A percentile compares a stretch with the other conserved stretches of the same genome.
These are phyloP conservation scores for Dendrocalamus sinicus DNA, from an alignment of 176 grass and related monocot species.

Conservation along the genomic window DNA sequence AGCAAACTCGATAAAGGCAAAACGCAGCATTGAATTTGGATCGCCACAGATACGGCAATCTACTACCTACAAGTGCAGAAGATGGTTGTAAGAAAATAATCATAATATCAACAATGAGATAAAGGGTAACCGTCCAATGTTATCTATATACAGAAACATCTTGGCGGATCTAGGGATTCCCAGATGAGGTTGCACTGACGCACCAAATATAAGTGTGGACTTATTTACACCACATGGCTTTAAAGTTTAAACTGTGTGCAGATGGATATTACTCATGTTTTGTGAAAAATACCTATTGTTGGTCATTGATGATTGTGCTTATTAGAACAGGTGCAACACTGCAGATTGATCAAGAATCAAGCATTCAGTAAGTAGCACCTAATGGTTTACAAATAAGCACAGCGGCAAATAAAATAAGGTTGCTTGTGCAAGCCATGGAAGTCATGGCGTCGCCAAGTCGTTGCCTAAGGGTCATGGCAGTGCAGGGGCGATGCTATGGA, in stretches of 20 bases:
- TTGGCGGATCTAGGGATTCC: not conserved
- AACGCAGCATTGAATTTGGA: slow-evolving; percentile 88
- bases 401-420: not conserved
- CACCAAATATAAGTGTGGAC: not conserved
- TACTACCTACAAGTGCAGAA: slow-evolving; percentile 67
- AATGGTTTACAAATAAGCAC: not conserved
- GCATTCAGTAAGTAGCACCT: not conserved
- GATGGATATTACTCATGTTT: slow-evolving; percentile 4
- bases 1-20: slow-evolving; percentile 98
- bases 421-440: not conserved
- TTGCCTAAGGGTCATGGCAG: too few species aligned
- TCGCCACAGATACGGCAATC: slow-evolving; percentile 97
- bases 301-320: slow-evolving; percentile 2
- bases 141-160: not conserved
- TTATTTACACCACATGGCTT: slow-evolving; percentile 22
- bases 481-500: too few species aligned
- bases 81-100: slow-evolving; percentile 33
- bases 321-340: not conserved
- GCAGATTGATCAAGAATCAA: not conserved
- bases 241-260: slow-evolving; percentile 29
- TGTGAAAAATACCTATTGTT: not conserved
- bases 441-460: too few species aligned
- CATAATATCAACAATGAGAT: not conserved
- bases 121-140: not conserved
- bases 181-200: not conserved